Base-by-base conservation (phyloP, 441 rosid species). In the Kokia cookei region DNA sequence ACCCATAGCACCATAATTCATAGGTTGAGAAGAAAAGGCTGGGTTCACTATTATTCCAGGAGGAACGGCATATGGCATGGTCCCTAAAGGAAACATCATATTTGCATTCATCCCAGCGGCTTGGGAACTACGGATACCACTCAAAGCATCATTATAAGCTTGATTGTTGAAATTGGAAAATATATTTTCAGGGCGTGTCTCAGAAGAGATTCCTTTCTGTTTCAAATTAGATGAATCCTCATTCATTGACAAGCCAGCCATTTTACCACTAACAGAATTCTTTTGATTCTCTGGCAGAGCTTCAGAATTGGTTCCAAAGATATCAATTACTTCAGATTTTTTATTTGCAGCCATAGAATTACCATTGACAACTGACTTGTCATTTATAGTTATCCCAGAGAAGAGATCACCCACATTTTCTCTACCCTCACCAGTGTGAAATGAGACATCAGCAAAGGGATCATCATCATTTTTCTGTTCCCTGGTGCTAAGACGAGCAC, bases 391-490 rank as follows among this genome's bases (percentile, higher is more conserved):
- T 95, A 96, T 85, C 76, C 97, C 97, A 22, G 95, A 85, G 84
- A 96, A 93, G 64, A 96, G 84, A 80, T 90, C 94, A 27, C 86
- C 88, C 37, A 63, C 65, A 37, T 29, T 86, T 65, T 82, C 95
- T 81, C 76, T 83, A 75, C 63, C 83, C 77, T 83, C 90, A 71
- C 61, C 80, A 14, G 88, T 69, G 80, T 86, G 94, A 82, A 96
- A 96, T 58, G 93, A 90, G 57, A 96, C 97, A 78, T 88, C 98
- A 69, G 94, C 91, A 82, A 96, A 93, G 53, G 97, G 97, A 58
- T 93, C 97, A 27, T 90, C 96, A 42, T 86, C 88, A 71, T 68
- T 83, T 78, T 86, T 82, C 71, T 77, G 82, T 67, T 88, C 85
- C 6, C 72, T 80, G 73, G 72, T 74, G 78, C 82, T 85, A 70